Evolutionary conservation across 1,139 yeast genomes (phyloP).

Genomic region (Candida dubliniensis): DNA sequence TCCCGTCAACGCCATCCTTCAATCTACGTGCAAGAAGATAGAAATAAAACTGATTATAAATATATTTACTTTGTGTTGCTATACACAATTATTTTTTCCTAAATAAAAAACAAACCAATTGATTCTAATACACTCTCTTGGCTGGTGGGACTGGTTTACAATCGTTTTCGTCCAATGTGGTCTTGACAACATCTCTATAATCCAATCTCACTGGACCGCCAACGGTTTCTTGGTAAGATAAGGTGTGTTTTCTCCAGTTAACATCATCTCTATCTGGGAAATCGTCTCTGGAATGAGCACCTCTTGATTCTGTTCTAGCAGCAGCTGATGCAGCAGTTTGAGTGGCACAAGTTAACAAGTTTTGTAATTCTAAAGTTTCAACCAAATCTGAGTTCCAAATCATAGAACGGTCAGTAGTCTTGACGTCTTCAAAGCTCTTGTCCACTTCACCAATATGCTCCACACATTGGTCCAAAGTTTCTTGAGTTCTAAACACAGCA

Average conservation of each 20-base stretch:
- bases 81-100: not conserved
- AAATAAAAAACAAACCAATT: not conserved
- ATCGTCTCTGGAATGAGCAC: slow-evolving; percentile 99
- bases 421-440: slow-evolving; percentile 62
- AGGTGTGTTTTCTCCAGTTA: slow-evolving; percentile 97
- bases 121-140: slow-evolving; percentile 78
- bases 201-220: slow-evolving; percentile 75
- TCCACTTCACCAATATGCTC: slow-evolving; percentile 75
- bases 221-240: slow-evolving; percentile 79
- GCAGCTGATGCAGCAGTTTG: slow-evolving; percentile 96
- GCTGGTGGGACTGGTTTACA: slow-evolving; percentile 98
- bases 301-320: slow-evolving; percentile 96
- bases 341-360: slow-evolving; percentile 94
- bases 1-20: too few species aligned
- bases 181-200: slow-evolving; percentile 83
- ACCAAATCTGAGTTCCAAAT: slow-evolving; percentile 98
- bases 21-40: too few species aligned
- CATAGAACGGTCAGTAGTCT: slow-evolving; percentile 95
- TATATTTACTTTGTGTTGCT: not conserved
- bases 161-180: slow-evolving; percentile 87
- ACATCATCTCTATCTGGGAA: slow-evolving; percentile 93
- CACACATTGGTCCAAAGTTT: slow-evolving; percentile 90
- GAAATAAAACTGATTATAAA: not conserved
- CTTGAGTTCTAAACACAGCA: slow-evolving; percentile 95
- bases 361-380: slow-evolving; percentile 94